These are phyloP conservation scores for Colletotrichum sp. DNA, from an alignment of 2,329 filamentous ascomycete species.

Conservation along the genomic window DNA sequence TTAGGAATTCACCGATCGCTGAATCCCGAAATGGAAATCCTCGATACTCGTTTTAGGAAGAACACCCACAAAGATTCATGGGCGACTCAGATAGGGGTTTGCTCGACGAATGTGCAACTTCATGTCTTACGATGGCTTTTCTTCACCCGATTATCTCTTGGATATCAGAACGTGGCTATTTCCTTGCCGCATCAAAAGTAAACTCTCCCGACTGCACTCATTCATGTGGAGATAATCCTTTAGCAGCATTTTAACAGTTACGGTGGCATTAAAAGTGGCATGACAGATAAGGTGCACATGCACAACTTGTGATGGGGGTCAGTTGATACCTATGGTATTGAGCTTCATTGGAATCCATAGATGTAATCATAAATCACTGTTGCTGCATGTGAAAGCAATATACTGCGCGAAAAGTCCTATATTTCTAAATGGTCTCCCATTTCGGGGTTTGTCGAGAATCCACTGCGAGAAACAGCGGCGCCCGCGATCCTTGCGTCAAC, in stretches of 20 bases:
- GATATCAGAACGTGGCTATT: background rate
- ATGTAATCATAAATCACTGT: background rate
- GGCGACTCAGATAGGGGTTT: background rate
- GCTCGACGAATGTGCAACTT: background rate
- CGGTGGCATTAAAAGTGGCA: background rate
- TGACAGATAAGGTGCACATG: background rate
- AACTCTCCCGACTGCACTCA: background rate
- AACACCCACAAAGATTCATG: background rate
- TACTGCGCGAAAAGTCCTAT: background rate
- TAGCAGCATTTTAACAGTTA: background rate
- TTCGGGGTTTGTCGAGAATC: background rate
- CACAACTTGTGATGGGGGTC: background rate
- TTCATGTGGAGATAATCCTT: background rate
- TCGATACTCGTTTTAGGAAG: background rate
- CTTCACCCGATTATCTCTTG: background rate
- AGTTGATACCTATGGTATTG: background rate
- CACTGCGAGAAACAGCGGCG: background rate
- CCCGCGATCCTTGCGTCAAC: background rate
- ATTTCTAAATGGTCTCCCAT: background rate
- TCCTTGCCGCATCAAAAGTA: accelerated
- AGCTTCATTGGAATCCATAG: background rate
- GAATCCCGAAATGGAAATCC: background rate
- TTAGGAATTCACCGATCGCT: background rate
- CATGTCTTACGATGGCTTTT: background rate
- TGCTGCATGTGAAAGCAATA: accelerated